phyloP scores from a whole-genome alignment of 2,329 filamentous ascomycete genomes.

The Monascus ruber region DNA sequence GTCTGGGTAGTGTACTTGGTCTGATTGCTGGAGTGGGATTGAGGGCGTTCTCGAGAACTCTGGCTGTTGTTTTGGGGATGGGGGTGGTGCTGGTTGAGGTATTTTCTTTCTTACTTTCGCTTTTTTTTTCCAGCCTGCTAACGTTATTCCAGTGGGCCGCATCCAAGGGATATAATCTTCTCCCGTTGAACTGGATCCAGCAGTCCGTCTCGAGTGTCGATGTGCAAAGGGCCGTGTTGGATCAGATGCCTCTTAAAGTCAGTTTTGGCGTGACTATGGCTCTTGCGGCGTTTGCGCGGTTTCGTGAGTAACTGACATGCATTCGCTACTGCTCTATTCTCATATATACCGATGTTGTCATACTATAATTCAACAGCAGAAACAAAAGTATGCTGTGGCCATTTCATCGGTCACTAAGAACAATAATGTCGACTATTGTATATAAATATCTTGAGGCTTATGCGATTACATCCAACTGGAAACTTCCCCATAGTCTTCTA shows the following conservation, averaged over 20 bases:
- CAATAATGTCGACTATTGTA: background rate
- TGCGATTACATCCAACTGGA: background rate
- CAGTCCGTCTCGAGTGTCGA: slow-evolving; percentile 31
- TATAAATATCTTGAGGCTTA: background rate
- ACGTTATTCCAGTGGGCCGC: slow-evolving; percentile 28
- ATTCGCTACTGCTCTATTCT: background rate
- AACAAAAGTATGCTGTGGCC: no score
- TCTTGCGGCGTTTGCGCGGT: slow-evolving; percentile 35
- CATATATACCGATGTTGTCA: background rate
- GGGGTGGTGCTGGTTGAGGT: slow-evolving; percentile 35
- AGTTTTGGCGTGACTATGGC: slow-evolving; percentile 36
- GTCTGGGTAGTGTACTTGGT: slow-evolving; percentile 34
- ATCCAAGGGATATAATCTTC: slow-evolving; percentile 35
- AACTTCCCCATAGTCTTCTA: no score
- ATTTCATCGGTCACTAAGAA: no score
- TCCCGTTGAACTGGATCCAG: slow-evolving; percentile 31
- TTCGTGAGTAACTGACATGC: slow-evolving; percentile 10
- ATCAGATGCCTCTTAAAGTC: slow-evolving; percentile 35
- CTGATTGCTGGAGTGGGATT: slow-evolving; percentile 32
- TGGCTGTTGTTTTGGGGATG: slow-evolving; percentile 34
- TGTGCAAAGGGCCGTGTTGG: slow-evolving; percentile 24
- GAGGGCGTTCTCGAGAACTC: slow-evolving; percentile 32
- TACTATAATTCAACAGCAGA: no score
- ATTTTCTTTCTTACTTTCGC: slow-evolving; percentile 6
- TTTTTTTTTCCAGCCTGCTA: background rate